Conservation (phyloP, 2,329 filamentous ascomycete genomes). For the Aspergillus viridinutans region DNA sequence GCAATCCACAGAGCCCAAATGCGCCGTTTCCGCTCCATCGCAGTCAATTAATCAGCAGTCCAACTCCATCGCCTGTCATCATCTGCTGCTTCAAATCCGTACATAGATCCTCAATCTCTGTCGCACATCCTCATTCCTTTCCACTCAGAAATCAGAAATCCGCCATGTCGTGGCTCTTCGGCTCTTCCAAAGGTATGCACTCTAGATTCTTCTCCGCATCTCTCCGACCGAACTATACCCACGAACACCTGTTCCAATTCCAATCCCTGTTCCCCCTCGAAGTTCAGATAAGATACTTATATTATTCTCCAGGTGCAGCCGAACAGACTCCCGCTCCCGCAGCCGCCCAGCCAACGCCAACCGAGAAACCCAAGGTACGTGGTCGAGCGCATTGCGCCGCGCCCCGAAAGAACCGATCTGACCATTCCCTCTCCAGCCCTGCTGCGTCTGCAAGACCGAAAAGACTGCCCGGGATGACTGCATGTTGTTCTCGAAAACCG, state of each 20-base stretch:
- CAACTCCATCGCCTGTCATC: not conserved
- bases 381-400: not conserved
- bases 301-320: constrained; percentile 7
- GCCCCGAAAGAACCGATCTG: not conserved
- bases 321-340: constrained; percentile 21
- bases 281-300: not conserved
- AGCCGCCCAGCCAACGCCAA: constrained; percentile 18
- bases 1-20: constrained; percentile 15
- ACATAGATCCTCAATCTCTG: not conserved
- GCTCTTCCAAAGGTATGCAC: constrained; percentile 30
- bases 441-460: constrained; percentile 96
- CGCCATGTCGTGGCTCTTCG: constrained; percentile 35
- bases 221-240: constrained; percentile 4
- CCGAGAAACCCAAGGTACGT: constrained; percentile 38
- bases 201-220: constrained; percentile 1
- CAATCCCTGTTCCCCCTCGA: not conserved
- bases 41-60: constrained; percentile 17
- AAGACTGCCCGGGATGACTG: constrained; percentile 92
- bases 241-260: not conserved
- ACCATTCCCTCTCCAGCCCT: constrained; percentile 59
- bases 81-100: not conserved
- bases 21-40: constrained; percentile 14
- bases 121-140: not conserved
- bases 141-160: not conserved
- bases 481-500: constrained; percentile 91